Evolutionary conservation across 129 eudicot species (phyloP).

Genomic region (Dittrichia graveolens): DNA sequence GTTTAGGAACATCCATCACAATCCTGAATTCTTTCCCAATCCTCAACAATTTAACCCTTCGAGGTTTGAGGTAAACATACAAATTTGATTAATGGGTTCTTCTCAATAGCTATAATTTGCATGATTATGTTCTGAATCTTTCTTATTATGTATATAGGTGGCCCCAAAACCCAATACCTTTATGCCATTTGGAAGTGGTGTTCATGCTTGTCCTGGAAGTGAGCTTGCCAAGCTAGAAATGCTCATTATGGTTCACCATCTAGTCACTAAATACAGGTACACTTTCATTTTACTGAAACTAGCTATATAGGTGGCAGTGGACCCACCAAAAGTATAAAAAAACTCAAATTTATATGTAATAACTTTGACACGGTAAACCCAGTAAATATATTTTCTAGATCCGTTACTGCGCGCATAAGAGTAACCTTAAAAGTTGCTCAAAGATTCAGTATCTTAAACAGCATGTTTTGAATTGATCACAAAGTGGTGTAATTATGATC

Average conservation of each 20-base stretch:
- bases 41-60: constrained; percentile 77
- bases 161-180: constrained; percentile 82
- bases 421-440: neutral
- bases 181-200: constrained; percentile 91
- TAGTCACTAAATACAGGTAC: constrained; percentile 75
- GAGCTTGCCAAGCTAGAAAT: constrained; percentile 88
- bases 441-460: neutral
- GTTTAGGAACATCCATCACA: constrained; percentile 90
- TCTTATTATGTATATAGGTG: constrained; percentile 33
- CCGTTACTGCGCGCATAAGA: neutral
- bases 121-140: neutral
- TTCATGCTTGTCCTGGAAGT: constrained; percentile 88
- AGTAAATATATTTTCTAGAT: neutral
- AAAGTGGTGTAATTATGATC: constrained; percentile 4
- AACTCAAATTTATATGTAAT: no score
- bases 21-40: constrained; percentile 66
- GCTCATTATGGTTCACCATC: constrained; percentile 69
- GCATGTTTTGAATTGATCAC: neutral
- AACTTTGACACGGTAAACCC: no score
- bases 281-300: neutral
- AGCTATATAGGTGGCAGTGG: no score
- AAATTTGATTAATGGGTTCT: neutral
- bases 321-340: no score
- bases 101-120: neutral
- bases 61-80: constrained; percentile 65